These are phyloP conservation scores for Balakata baccata DNA, from an alignment of 345 rosid genomes.

Conservation along the genomic window DNA sequence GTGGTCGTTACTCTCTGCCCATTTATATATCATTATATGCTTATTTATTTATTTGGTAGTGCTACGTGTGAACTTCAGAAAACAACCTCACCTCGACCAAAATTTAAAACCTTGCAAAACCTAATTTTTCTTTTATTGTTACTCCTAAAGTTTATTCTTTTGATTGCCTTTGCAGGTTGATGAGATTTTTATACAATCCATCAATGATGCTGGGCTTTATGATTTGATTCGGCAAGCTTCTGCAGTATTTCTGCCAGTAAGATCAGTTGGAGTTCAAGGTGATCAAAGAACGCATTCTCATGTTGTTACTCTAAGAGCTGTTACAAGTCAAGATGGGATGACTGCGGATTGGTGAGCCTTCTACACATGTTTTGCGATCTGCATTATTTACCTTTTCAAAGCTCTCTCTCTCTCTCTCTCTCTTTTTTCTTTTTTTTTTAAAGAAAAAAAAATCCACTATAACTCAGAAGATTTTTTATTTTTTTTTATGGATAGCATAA, in stretches of 20 bases:
- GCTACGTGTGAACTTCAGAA: not conserved
- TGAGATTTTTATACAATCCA: constrained; percentile 94
- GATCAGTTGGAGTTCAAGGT: constrained; percentile 98
- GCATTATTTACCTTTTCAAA: not conserved
- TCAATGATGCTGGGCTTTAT: constrained; percentile 91
- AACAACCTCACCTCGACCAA: not conserved
- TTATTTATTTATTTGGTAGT: no score
- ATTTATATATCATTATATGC: no score
- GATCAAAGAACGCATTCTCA: constrained; percentile 99
- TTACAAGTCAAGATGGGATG: constrained; percentile 99
- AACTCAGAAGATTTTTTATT: not conserved
- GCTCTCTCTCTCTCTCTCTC: not conserved
- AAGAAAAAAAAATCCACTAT: not conserved
- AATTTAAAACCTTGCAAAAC: not conserved
- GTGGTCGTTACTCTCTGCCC: no score
- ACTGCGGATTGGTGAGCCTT: constrained; percentile 87
- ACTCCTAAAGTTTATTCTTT: constrained; percentile 1
- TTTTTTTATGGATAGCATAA: not conserved
- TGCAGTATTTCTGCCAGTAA: constrained; percentile 90
- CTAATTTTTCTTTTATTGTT: not conserved
- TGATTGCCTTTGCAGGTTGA: constrained; percentile 56
- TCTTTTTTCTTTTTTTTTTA: no score
- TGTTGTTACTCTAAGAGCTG: constrained; percentile 97
- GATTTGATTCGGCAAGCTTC: constrained; percentile 98
- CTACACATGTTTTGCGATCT: not conserved